phyloP scores from a whole-genome alignment of 1,284 basidiomycete species.

The Caloboletus inedulis region DNA sequence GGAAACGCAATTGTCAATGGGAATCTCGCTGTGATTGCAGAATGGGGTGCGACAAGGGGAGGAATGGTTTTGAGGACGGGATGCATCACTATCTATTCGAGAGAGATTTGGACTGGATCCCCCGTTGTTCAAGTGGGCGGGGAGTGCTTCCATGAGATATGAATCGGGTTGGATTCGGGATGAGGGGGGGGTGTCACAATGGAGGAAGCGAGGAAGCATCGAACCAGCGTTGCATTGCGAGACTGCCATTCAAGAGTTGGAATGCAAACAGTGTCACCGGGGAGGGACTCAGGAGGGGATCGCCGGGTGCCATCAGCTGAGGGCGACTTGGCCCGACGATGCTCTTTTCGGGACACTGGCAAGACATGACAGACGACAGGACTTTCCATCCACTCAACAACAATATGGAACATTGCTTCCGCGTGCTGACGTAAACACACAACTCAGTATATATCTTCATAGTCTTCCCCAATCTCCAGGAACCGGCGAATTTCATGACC shows the following conservation, averaged over 20 bases:
- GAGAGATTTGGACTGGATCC: neutral
- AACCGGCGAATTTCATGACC: constrained; percentile 59
- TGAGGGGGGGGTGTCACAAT: constrained; percentile 5
- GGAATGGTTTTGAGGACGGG: neutral
- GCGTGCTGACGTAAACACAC: constrained; percentile 5
- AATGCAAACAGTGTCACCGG: constrained; percentile 17
- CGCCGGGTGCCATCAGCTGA: constrained; percentile 11
- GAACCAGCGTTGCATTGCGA: neutral
- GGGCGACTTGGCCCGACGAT: constrained; percentile 22
- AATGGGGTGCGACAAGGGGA: neutral
- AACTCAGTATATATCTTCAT: constrained; percentile 63
- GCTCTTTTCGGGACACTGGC: constrained; percentile 25
- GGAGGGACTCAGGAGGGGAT: constrained; percentile 9
- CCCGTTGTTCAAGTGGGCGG: constrained; percentile 1
- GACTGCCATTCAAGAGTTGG: constrained; percentile 20
- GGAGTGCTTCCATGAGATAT: neutral
- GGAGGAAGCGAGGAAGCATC: neutral
- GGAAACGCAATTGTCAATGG: neutral
- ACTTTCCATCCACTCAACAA: neutral
- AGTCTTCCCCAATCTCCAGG: constrained; percentile 65
- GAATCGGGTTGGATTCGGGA: neutral
- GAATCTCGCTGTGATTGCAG: constrained; percentile 1
- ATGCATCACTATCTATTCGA: neutral
- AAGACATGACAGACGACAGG: constrained; percentile 8
- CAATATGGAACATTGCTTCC: constrained; percentile 10